Conservation (phyloP, 2,329 filamentous ascomycete genomes). For the Paracoccidioides brasiliensis region DNA sequence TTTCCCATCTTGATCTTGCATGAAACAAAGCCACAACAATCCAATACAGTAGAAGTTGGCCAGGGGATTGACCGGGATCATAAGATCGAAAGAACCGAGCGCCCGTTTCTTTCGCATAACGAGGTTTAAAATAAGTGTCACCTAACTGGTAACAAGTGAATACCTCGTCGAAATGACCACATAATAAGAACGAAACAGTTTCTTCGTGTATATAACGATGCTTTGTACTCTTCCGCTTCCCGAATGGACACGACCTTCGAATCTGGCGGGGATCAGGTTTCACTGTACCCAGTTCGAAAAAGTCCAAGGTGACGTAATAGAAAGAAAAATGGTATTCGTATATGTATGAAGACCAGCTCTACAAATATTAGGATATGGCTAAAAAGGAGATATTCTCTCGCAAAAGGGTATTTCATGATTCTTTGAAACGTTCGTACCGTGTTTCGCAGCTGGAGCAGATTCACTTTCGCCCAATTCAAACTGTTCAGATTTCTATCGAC, state of each 20-base stretch:
- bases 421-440: not conserved
- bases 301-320: slow-evolving; percentile 5
- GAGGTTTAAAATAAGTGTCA: slow-evolving; percentile 4
- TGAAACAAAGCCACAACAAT: slow-evolving; percentile 5
- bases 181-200: slow-evolving; percentile 4
- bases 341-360: slow-evolving; percentile 4
- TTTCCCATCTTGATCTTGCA: slow-evolving; percentile 5
- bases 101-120: slow-evolving; percentile 1
- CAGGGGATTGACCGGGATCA: slow-evolving; percentile 3
- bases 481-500: slow-evolving; percentile 3
- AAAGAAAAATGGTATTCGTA: slow-evolving; percentile 7
- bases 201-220: slow-evolving; percentile 7
- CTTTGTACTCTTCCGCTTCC: not conserved
- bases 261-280: slow-evolving; percentile 5
- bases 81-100: slow-evolving; percentile 1
- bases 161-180: slow-evolving; percentile 3
- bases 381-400: not conserved
- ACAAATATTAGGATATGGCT: not conserved
- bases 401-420: not conserved
- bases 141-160: slow-evolving; percentile 6
- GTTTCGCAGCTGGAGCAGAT: slow-evolving; percentile 3
- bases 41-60: slow-evolving; percentile 4
- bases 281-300: not conserved
- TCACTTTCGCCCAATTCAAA: slow-evolving; percentile 6
- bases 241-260: slow-evolving; percentile 5